A percentile compares a stretch with the other conserved stretches of the same genome.
Evolutionary conservation across 2,329 filamentous ascomycete genomes (phyloP).

Genomic region (Hymenoscyphus occultus): DNA sequence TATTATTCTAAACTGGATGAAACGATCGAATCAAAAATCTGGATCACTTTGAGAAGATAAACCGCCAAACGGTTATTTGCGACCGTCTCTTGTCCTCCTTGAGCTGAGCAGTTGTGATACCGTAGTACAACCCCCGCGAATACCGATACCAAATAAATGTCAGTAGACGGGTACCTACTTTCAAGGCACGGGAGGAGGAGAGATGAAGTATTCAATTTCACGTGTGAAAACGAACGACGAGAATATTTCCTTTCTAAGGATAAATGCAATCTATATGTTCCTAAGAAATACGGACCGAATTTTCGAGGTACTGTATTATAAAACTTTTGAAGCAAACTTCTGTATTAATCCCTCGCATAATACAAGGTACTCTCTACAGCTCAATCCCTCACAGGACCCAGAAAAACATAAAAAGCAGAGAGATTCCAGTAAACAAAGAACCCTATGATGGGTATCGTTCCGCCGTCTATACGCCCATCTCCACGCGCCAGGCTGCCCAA

Average conservation of each 20-base stretch:
- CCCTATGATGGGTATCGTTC: slow-evolving; percentile 15
- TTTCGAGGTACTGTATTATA: neutral
- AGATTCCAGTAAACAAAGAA: neutral
- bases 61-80: too few relatives aligned
- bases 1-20: too few relatives aligned
- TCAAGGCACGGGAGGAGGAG: neutral
- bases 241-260: neutral
- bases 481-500: slow-evolving; percentile 20
- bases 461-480: slow-evolving; percentile 30
- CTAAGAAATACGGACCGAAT: neutral
- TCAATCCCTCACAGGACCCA: neutral
- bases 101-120: too few relatives aligned
- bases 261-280: neutral
- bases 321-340: neutral
- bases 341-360: neutral
- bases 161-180: neutral
- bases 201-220: neutral
- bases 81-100: too few relatives aligned
- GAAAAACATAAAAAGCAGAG: neutral
- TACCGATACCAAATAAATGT: neutral
- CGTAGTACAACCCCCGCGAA: neutral
- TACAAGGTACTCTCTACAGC: neutral
- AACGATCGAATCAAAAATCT: too few relatives aligned
- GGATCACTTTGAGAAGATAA: too few relatives aligned
- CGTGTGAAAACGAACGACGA: neutral